phyloP scores from a whole-genome alignment of 495 filamentous ascomycete species.

The Neurospora sp. region DNA sequence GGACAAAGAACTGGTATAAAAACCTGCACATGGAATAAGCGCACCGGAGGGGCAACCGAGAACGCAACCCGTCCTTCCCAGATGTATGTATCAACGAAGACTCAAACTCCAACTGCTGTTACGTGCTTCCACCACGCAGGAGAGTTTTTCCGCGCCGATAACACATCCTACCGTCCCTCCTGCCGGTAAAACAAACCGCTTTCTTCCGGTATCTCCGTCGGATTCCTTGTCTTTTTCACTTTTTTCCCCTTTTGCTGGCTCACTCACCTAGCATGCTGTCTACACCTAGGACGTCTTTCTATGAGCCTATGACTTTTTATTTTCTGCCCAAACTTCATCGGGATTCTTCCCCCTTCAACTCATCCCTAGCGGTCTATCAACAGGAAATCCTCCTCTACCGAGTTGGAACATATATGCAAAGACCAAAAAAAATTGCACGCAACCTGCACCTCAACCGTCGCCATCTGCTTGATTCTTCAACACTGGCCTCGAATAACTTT shows the following conservation, averaged over 20 bases:
- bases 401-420: not conserved
- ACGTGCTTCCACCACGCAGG: not conserved
- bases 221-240: not conserved
- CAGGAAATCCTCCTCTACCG: not conserved
- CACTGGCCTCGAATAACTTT: not conserved
- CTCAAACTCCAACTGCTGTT: not conserved
- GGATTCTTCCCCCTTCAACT: not conserved
- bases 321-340: not conserved
- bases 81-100: not conserved
- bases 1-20: not conserved
- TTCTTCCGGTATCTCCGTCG: not conserved
- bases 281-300: not conserved
- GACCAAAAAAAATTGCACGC: not conserved
- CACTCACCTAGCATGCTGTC: not conserved
- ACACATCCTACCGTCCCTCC: not conserved
- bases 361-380: not conserved
- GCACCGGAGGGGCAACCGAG: not conserved
- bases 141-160: not conserved
- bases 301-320: not conserved
- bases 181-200: not conserved
- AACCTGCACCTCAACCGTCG: not conserved
- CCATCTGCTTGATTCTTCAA: not conserved
- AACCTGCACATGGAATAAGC: not conserved
- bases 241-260: no score
- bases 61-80: not conserved